Conservation (phyloP, 2,329 filamentous ascomycete genomes). For the Plectosphaerella sp. region DNA sequence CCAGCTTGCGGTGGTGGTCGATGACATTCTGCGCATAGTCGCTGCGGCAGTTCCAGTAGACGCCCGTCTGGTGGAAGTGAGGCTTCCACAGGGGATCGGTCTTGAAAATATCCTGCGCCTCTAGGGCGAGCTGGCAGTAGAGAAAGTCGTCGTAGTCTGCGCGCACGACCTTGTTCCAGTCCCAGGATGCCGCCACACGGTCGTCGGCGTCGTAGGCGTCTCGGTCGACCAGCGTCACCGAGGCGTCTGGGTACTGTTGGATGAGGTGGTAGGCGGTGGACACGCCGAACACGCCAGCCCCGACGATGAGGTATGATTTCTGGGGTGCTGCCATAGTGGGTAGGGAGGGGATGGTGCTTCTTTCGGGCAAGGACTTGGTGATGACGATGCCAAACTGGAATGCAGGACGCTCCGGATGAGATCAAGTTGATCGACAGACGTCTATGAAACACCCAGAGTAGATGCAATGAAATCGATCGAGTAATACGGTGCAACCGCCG, state of each 20-base stretch:
- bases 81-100: constrained; percentile 19
- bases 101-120: constrained; percentile 23
- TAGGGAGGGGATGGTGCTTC: neutral
- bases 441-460: neutral
- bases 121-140: constrained; percentile 23
- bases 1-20: constrained; percentile 21
- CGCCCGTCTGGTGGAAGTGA: constrained; percentile 25
- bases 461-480: constrained; percentile 3
- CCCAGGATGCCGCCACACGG: constrained; percentile 20
- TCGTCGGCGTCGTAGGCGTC: constrained; percentile 15
- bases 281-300: constrained; percentile 45
- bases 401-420: neutral
- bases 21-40: constrained; percentile 26
- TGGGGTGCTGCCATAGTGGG: constrained; percentile 6
- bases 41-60: constrained; percentile 32
- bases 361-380: neutral
- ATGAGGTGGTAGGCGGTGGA: constrained; percentile 45
- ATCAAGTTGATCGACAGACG: neutral
- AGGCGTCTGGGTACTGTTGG: constrained; percentile 8
- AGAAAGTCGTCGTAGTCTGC: constrained; percentile 26
- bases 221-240: constrained; percentile 20
- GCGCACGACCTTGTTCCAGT: constrained; percentile 32
- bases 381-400: neutral
- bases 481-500: neutral
- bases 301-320: constrained; percentile 35